A percentile compares a stretch with the other conserved stretches of the same genome.
These are phyloP conservation scores for Apodospora peruviana DNA, from an alignment of 495 filamentous ascomycete species.

Conservation along the genomic window DNA sequence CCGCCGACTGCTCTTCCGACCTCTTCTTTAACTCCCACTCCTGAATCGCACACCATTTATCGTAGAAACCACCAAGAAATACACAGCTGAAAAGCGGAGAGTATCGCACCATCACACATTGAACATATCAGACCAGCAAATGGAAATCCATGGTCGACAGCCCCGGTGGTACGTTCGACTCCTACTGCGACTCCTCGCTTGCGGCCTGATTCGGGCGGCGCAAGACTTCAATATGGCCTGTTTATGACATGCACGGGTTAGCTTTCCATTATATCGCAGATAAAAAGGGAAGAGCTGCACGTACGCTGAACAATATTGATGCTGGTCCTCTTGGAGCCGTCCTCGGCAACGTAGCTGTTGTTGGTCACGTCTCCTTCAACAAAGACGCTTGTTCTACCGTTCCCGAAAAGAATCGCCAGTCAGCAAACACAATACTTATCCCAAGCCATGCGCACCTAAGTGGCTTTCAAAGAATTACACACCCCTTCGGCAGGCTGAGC, in stretches of 20 bases:
- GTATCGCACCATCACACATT: background rate
- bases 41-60: too few species aligned
- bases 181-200: background rate
- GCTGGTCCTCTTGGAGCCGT: slow-evolving; percentile 51
- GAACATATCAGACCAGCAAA: background rate
- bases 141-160: background rate
- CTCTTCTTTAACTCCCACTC: background rate
- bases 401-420: too few species aligned
- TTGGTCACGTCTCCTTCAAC: slow-evolving; percentile 69
- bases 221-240: slow-evolving; percentile 53
- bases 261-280: background rate
- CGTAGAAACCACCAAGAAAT: too few species aligned
- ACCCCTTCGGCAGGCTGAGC: slow-evolving; percentile 71
- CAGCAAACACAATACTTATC: too few species aligned
- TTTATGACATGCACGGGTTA: background rate
- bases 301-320: slow-evolving; percentile 71
- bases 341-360: slow-evolving; percentile 52
- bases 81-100: background rate
- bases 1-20: background rate
- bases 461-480: too few species aligned
- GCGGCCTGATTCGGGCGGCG: slow-evolving; percentile 3
- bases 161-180: background rate
- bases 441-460: too few species aligned
- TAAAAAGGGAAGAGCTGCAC: slow-evolving; percentile 44
- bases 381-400: slow-evolving; percentile 64